These are phyloP conservation scores for Zymoseptoria pseudotritici DNA, from an alignment of 2,329 filamentous ascomycete species.

Conservation along the genomic window DNA sequence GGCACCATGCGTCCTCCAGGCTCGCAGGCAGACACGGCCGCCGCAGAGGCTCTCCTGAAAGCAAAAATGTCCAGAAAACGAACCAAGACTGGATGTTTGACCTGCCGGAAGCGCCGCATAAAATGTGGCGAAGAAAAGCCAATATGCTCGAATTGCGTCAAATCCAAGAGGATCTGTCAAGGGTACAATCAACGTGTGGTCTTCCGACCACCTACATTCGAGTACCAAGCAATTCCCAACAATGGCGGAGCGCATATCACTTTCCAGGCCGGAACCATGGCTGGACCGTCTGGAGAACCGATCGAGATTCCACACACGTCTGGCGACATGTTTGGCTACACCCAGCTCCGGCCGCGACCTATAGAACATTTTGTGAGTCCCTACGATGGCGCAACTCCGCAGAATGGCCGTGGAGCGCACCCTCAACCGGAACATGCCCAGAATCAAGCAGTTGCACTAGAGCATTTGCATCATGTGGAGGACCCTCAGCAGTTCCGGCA, in stretches of 20 bases:
- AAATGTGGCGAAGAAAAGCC: slow-evolving; percentile 92
- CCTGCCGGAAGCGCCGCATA: slow-evolving; percentile 88
- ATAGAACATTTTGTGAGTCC: slow-evolving; percentile 5
- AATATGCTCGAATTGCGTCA: slow-evolving; percentile 75
- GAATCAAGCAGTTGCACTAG: not conserved
- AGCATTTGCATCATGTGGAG: not conserved
- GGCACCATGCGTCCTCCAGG: not conserved
- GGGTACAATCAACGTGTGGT: slow-evolving; percentile 75
- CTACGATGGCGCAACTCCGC: slow-evolving; percentile 8
- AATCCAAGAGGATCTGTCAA: slow-evolving; percentile 76
- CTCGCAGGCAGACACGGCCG: slow-evolving; percentile 18
- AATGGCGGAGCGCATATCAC: slow-evolving; percentile 29
- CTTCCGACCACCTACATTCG: slow-evolving; percentile 66
- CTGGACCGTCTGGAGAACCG: not conserved
- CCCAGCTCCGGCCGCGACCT: slow-evolving; percentile 11
- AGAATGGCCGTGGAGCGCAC: slow-evolving; percentile 7
- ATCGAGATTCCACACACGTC: slow-evolving; percentile 1
- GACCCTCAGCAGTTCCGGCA: not conserved
- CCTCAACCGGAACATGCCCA: slow-evolving; percentile 5
- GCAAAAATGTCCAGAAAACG: slow-evolving; percentile 46
- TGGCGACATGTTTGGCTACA: slow-evolving; percentile 6
- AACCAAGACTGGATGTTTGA: slow-evolving; percentile 89
- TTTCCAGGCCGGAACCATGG: slow-evolving; percentile 25
- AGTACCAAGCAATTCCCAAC: slow-evolving; percentile 45
- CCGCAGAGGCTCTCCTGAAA: slow-evolving; percentile 24